Evolutionary conservation across 805 yeast genomes (phyloP).

Genomic region (Tetrapisispora arboricola): DNA sequence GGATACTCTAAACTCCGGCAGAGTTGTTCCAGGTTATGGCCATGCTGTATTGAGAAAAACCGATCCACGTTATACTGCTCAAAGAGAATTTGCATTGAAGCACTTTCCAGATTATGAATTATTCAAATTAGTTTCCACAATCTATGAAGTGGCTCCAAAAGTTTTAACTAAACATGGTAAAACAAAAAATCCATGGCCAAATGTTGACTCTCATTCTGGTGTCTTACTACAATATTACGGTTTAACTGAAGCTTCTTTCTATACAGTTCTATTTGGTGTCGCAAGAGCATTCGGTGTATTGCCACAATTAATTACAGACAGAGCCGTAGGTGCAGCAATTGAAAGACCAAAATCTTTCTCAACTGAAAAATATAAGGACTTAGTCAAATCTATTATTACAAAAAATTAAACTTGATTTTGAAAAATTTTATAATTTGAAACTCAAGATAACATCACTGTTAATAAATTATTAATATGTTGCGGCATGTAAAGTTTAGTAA

Average conservation of each 20-base stretch:
- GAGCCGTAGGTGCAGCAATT: conserved; percentile 72
- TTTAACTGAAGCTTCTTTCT: conserved; percentile 68
- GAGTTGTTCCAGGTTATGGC: conserved; percentile 85
- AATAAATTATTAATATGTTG: too few relatives aligned
- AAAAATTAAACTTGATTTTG: conserved; percentile 1
- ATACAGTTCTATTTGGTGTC: conserved; percentile 80
- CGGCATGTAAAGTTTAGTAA: too few relatives aligned
- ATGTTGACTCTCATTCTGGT: conserved; percentile 83
- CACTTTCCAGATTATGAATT: conserved; percentile 72
- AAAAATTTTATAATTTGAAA: too few relatives aligned
- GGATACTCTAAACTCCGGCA: conserved; percentile 70
- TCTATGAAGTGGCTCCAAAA: conserved; percentile 74
- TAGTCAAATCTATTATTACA: conserved; percentile 40
- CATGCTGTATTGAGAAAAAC: conserved; percentile 84
- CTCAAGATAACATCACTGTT: too few relatives aligned
- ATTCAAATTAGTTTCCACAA: conserved; percentile 67
- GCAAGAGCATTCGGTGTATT: conserved; percentile 80
- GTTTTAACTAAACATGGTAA: conserved; percentile 77
- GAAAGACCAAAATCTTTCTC: conserved; percentile 93
- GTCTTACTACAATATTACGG: conserved; percentile 80
- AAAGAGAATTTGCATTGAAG: conserved; percentile 67
- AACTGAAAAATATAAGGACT: conserved; percentile 81
- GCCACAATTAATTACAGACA: conserved; percentile 76
- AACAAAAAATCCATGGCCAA: conserved; percentile 91
- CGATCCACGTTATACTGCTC: conserved; percentile 81